Evolutionary conservation across 306 rosid species (phyloP).

Genomic region (Corylus americana): DNA sequence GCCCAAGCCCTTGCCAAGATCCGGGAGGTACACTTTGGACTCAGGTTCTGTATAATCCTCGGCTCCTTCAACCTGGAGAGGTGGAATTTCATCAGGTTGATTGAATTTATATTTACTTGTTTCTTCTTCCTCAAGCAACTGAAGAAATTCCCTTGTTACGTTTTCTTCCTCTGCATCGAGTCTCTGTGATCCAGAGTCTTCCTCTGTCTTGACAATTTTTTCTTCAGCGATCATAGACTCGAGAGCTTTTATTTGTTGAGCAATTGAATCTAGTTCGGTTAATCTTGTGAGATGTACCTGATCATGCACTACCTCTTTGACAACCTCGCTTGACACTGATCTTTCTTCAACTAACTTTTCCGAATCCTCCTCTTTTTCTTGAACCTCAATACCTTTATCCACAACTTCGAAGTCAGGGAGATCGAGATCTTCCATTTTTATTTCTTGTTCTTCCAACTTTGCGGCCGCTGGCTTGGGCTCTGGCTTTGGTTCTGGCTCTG

Average conservation of each 20-base stretch:
- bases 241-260: conserved; percentile 91
- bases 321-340: conserved; percentile 63
- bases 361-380: conserved; percentile 48
- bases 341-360: conserved; percentile 48
- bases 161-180: conserved; percentile 85
- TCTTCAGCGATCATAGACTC: conserved; percentile 82
- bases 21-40: conserved; percentile 68
- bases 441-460: conserved; percentile 47
- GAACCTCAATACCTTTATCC: conserved; percentile 88
- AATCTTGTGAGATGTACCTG: conserved; percentile 56
- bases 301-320: conserved; percentile 77
- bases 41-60: conserved; percentile 43
- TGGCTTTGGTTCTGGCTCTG: conserved; percentile 64
- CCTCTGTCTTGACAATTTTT: conserved; percentile 34
- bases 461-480: conserved; percentile 35
- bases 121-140: conserved; percentile 86
- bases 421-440: conserved; percentile 72
- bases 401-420: conserved; percentile 88
- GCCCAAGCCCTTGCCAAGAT: conserved; percentile 90
- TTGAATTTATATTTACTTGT: conserved; percentile 32
- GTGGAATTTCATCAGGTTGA: conserved; percentile 49
- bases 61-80: conserved; percentile 49
- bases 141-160: conserved; percentile 87
- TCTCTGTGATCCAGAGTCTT: conserved; percentile 54
- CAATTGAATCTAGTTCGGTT: conserved; percentile 80